Evolutionary conservation across 371 early-diverging fungal species (phyloP).

Genomic region (Rhizopus arrhizus): DNA sequence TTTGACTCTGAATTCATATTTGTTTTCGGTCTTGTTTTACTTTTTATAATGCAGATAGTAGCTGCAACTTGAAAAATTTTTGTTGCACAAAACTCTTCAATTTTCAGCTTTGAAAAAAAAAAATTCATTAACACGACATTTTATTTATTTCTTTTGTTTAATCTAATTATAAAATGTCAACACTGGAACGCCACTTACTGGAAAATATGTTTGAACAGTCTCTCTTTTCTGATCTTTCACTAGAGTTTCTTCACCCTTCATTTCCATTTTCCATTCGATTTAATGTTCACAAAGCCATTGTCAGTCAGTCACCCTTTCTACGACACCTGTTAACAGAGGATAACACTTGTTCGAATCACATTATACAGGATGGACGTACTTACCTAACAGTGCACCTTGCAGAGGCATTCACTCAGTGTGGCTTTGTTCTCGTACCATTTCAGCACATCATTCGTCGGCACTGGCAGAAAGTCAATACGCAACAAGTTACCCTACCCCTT

Average conservation of each 20-base stretch:
- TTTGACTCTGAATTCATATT: no score
- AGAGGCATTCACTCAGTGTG: slow-evolving; percentile 34
- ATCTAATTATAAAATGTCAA: slow-evolving; percentile 60
- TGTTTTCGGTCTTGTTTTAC: no score
- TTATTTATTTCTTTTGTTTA: slow-evolving; percentile 49
- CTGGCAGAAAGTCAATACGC: slow-evolving; percentile 37
- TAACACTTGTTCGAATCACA: neutral
- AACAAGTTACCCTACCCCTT: slow-evolving; percentile 16
- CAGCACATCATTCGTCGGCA: slow-evolving; percentile 50
- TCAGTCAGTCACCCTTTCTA: slow-evolving; percentile 48
- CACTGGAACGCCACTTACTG: slow-evolving; percentile 46
- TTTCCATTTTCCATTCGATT: slow-evolving; percentile 48
- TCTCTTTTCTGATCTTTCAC: slow-evolving; percentile 41
- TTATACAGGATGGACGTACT: slow-evolving; percentile 6
- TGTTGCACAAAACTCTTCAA: no score
- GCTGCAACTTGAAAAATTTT: no score
- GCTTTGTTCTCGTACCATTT: slow-evolving; percentile 44
- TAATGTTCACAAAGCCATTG: slow-evolving; percentile 46
- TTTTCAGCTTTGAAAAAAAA: neutral
- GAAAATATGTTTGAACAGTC: slow-evolving; percentile 45
- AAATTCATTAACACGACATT: neutral
- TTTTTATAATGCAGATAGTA: no score
- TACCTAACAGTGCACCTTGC: slow-evolving; percentile 39
- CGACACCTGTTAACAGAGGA: slow-evolving; percentile 2
- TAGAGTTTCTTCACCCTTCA: slow-evolving; percentile 42